These are phyloP conservation scores for Rhizophagus prolifer DNA, from an alignment of 192 early-diverging fungal genomes.

Conservation along the genomic window DNA sequence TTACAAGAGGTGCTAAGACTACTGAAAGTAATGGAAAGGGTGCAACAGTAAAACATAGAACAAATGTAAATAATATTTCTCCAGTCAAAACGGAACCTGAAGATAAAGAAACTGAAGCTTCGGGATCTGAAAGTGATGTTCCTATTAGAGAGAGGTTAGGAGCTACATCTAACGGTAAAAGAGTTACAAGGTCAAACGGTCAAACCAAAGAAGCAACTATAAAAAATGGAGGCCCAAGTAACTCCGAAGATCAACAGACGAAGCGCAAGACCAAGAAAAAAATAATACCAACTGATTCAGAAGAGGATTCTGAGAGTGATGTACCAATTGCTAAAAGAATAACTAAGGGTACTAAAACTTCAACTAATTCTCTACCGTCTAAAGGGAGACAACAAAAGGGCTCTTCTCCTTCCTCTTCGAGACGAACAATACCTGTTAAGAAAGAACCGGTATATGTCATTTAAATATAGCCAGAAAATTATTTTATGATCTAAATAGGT, in stretches of 20 bases:
- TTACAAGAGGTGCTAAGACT: neutral
- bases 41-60: too few species aligned
- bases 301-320: neutral
- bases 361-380: neutral
- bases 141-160: neutral
- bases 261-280: neutral
- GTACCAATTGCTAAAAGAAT: neutral
- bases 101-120: neutral
- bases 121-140: constrained; percentile 10
- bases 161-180: neutral
- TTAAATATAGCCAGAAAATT: neutral
- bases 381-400: neutral
- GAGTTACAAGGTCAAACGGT: neutral
- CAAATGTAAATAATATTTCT: too few species aligned
- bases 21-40: neutral
- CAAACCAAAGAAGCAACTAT: neutral
- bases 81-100: neutral
- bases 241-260: neutral
- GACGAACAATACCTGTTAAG: neutral
- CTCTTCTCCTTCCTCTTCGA: neutral
- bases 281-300: neutral
- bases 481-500: neutral
- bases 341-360: neutral
- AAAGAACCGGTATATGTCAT: neutral
- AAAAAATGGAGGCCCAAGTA: neutral